These are phyloP conservation scores for Cystobasidium pallidum DNA, from an alignment of 1,284 basidiomycete species.

Conservation along the genomic window DNA sequence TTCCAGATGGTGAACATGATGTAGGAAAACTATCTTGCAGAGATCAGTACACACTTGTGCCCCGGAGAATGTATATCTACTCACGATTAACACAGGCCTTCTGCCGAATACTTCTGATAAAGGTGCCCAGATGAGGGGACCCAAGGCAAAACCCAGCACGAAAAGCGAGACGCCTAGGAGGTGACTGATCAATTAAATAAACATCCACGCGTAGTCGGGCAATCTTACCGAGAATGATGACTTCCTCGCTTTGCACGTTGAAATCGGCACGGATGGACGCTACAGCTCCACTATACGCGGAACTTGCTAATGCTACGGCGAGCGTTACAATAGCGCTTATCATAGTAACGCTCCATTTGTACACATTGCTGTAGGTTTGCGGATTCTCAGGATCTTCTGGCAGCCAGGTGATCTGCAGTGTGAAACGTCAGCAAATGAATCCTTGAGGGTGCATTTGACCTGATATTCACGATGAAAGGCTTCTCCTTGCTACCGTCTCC, in stretches of 20 bases:
- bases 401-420: slow-evolving; percentile 35
- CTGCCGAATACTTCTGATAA: slow-evolving; percentile 67
- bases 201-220: not conserved
- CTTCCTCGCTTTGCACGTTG: slow-evolving; percentile 41
- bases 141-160: slow-evolving; percentile 48
- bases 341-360: slow-evolving; percentile 41
- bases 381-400: slow-evolving; percentile 41
- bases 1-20: slow-evolving; percentile 67
- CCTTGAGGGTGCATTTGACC: not conserved
- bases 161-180: slow-evolving; percentile 40
- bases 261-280: slow-evolving; percentile 48
- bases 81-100: slow-evolving; percentile 62
- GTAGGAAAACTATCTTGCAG: slow-evolving; percentile 57
- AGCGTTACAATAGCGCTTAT: slow-evolving; percentile 53
- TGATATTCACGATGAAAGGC: slow-evolving; percentile 56
- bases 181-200: not conserved
- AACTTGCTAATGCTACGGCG: slow-evolving; percentile 61
- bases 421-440: not conserved
- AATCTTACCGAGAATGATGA: slow-evolving; percentile 31
- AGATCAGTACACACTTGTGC: not conserved
- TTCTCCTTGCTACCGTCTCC: slow-evolving; percentile 57
- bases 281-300: slow-evolving; percentile 51
- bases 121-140: slow-evolving; percentile 56
- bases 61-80: slow-evolving; percentile 69
- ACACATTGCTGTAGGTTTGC: slow-evolving; percentile 30